Base-by-base conservation (phyloP, 2,329 filamentous ascomycete genomes). In the Neurospora sp. region DNA sequence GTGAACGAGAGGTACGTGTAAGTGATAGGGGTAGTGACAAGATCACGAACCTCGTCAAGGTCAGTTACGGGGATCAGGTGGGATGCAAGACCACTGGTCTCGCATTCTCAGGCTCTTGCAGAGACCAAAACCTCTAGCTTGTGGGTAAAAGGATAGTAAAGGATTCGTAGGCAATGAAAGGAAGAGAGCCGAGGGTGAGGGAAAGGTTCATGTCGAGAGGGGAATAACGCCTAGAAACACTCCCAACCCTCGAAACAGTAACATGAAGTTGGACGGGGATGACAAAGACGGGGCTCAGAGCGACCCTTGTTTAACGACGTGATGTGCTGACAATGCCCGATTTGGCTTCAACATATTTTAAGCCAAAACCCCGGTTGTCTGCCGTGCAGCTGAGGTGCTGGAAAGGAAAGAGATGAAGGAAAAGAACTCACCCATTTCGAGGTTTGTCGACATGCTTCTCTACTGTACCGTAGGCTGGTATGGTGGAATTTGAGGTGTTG, bases 401-500 rank as follows among this genome's bases (percentile, higher is more conserved):
- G 41, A 43, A 62, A 62, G 12, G 28, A 62, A 62, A 37, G 33
- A 39, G 17, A 33, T 57, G 67, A 12, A 39, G 67, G 33, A 62
- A 68, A 52, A 19, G 6, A 43, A 69, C 68, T 69, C 68, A 69
- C 68, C 68, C 68, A 69, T 69, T 57, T 69, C 65, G 52, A 69
- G 38, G 12, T 69, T 57, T 36, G 68, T 69, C 52, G 43, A 66
- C 52, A 69, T 69, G 46, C 41, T 41, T 39, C 40, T 37, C 68
- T 69, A 62, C 41, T 36, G 52, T 62, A 62, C 28, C 33, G 5
- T 33, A 62, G 52, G 62, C 67, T 65, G 19, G 19, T 52, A 52
- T 52, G 43, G 43, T 52, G 19, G 43, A 10, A 52, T 23, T 52
- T 23, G n/a, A 52, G 43, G 43, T 52, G n/a, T 52, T 52, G 43